A percentile compares a stretch with the other conserved stretches of the same genome.
Evolutionary conservation across 2,329 filamentous ascomycete genomes (phyloP).

Genomic region (Pseudogymnoascus sp.): DNA sequence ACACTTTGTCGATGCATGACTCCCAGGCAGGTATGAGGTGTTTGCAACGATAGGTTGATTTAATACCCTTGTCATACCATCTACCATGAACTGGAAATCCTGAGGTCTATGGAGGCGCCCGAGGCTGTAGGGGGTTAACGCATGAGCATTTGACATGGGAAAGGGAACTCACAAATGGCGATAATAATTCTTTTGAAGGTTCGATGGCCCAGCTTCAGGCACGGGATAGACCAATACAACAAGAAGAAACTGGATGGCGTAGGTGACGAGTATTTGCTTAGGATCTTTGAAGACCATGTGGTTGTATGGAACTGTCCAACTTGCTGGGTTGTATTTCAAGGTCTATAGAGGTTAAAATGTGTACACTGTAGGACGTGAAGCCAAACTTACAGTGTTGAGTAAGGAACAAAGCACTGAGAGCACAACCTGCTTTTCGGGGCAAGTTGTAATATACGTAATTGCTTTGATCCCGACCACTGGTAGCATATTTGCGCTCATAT

Average conservation of each 20-base stretch:
- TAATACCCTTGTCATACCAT: constrained; percentile 86
- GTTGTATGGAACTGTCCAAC: constrained; percentile 91
- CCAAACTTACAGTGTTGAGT: constrained; percentile 71
- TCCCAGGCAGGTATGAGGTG: constrained; percentile 78
- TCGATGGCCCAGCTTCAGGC: constrained; percentile 61
- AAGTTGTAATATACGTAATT: constrained; percentile 83
- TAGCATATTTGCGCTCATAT: constrained; percentile 71
- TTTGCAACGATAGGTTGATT: constrained; percentile 90
- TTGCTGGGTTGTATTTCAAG: constrained; percentile 90
- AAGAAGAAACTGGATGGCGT: constrained; percentile 80
- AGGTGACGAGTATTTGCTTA: constrained; percentile 83
- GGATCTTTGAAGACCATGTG: constrained; percentile 86
- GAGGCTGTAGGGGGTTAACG: constrained; percentile 13
- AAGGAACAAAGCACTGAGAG: constrained; percentile 86
- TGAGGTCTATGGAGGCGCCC: constrained; percentile 82
- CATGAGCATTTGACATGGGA: background rate
- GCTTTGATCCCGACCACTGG: constrained; percentile 77
- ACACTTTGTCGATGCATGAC: constrained; percentile 73
- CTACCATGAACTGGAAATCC: constrained; percentile 95
- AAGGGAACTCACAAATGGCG: constrained; percentile 73
- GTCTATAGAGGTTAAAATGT: constrained; percentile 47
- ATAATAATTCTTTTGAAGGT: constrained; percentile 80
- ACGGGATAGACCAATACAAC: constrained; percentile 80
- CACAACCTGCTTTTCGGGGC: constrained; percentile 83
- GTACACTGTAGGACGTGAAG: constrained; percentile 10